phyloP scores from a whole-genome alignment of 371 early-diverging fungal genomes.

The Mortierella sp. region DNA sequence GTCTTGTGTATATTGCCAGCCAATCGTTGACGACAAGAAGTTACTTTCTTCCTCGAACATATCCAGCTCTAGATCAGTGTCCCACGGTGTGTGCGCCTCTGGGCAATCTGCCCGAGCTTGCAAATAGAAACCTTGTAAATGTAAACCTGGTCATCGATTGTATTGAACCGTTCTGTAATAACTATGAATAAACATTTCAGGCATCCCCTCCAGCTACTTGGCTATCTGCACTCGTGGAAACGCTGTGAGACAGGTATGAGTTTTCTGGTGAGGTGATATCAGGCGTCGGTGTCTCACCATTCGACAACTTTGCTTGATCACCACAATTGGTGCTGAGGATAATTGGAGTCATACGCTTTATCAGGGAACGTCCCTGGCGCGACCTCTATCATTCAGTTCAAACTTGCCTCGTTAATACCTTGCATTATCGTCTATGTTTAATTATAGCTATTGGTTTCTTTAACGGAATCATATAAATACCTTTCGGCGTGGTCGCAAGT shows the following conservation, averaged over 20 bases:
- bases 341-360: slow-evolving; percentile 14
- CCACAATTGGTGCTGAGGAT: background rate
- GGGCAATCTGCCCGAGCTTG: too few relatives aligned
- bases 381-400: slow-evolving; percentile 11
- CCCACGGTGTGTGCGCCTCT: too few relatives aligned
- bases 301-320: background rate
- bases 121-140: too few relatives aligned
- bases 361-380: background rate
- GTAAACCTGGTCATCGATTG: too few relatives aligned
- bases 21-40: too few relatives aligned
- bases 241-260: slow-evolving; percentile 9
- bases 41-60: too few relatives aligned
- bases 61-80: too few relatives aligned
- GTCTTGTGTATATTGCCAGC: too few relatives aligned
- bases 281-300: slow-evolving; percentile 18
- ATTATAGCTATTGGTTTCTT: background rate
- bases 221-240: background rate
- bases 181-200: background rate
- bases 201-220: background rate
- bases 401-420: background rate
- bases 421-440: background rate
- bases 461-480: background rate
- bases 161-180: too few relatives aligned
- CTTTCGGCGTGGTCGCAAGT: slow-evolving; percentile 24
- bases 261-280: slow-evolving; percentile 41